These are phyloP conservation scores for Hibiscus trionum DNA, from an alignment of 345 rosid genomes.

Conservation along the genomic window DNA sequence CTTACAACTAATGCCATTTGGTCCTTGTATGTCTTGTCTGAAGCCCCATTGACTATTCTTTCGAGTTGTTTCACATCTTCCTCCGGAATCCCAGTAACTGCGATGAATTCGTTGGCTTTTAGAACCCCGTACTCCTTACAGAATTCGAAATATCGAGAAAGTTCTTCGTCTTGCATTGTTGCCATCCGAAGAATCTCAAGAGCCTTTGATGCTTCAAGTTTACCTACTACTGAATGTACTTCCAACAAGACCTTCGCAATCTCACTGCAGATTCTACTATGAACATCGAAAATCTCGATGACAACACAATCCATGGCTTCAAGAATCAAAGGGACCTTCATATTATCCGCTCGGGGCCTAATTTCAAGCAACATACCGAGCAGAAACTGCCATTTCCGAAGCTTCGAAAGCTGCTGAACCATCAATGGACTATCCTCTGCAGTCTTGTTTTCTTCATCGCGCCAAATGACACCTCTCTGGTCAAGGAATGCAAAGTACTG, in stretches of 20 bases:
- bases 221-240: constrained; percentile 29
- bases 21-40: constrained; percentile 5
- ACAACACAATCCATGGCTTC: constrained; percentile 75
- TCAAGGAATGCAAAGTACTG: constrained; percentile 65
- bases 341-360: constrained; percentile 40
- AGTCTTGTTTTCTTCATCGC: background rate
- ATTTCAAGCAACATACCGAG: constrained; percentile 56
- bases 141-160: constrained; percentile 38
- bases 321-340: constrained; percentile 37
- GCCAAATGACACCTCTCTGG: constrained; percentile 33
- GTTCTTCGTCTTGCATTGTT: constrained; percentile 35
- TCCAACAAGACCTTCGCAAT: constrained; percentile 36
- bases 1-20: constrained; percentile 18
- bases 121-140: constrained; percentile 43
- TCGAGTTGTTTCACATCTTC: constrained; percentile 42
- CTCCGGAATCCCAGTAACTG: constrained; percentile 34
- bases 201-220: constrained; percentile 41
- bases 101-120: constrained; percentile 45
- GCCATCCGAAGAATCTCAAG: constrained; percentile 47
- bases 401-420: constrained; percentile 30
- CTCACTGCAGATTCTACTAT: constrained; percentile 50
- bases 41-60: constrained; percentile 25
- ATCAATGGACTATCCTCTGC: constrained; percentile 22
- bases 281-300: constrained; percentile 50
- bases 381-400: constrained; percentile 45